Evolutionary conservation across 1,284 basidiomycete species (phyloP).

Genomic region (Pisolithus thermaeus): DNA sequence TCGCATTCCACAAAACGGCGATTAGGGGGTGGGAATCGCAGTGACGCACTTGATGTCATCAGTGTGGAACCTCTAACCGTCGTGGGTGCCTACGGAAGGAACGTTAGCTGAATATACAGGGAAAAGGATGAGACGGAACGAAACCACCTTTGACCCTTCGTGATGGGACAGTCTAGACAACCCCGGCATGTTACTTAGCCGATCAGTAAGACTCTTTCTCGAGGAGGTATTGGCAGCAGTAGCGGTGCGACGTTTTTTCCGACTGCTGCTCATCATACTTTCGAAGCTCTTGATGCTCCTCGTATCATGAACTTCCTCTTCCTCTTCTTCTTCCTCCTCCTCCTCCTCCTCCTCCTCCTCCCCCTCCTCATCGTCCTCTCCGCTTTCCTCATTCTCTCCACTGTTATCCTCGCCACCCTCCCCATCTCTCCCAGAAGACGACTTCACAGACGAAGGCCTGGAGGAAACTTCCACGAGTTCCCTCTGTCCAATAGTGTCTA

Average conservation of each 20-base stretch:
- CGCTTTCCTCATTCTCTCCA: constrained; percentile 31
- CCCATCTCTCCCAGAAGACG: constrained; percentile 29
- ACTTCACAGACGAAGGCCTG: constrained; percentile 45
- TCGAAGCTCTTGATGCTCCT: constrained; percentile 78
- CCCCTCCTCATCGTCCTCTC: constrained; percentile 31
- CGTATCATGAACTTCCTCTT: constrained; percentile 39
- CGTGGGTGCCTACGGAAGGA: no score
- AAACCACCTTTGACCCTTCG: constrained; percentile 28
- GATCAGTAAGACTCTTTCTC: constrained; percentile 63
- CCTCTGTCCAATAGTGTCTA: constrained; percentile 51
- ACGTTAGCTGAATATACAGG: no score
- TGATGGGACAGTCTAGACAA: constrained; percentile 40
- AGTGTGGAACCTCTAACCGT: no score
- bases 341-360: constrained; percentile 30
- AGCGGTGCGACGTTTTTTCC: constrained; percentile 1
- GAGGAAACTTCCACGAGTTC: constrained; percentile 61
- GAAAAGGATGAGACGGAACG: no score
- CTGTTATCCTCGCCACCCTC: constrained; percentile 20
- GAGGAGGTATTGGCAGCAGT: not conserved
- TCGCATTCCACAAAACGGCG: constrained; percentile 62
- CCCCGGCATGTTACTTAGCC: constrained; percentile 64
- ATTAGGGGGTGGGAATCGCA: constrained; percentile 48
- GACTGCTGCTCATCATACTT: constrained; percentile 64
- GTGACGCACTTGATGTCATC: no score
- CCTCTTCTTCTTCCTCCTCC: constrained; percentile 32